phyloP scores from a whole-genome alignment of 2,329 filamentous ascomycete genomes.

The Neonectria coccinea region DNA sequence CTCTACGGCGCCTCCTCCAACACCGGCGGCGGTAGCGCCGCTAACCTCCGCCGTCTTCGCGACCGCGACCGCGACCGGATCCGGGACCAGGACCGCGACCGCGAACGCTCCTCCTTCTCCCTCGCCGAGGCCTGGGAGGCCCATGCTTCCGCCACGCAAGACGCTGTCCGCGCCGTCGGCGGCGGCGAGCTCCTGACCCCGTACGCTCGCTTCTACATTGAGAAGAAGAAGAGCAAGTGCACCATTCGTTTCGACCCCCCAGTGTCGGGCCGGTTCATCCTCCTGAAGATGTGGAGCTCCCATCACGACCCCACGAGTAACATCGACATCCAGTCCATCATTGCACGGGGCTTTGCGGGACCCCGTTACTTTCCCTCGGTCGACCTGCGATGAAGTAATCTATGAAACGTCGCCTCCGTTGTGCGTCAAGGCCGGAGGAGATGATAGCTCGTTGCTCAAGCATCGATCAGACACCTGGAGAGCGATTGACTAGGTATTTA shows the following conservation, averaged over 20 bases:
- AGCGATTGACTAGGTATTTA: not conserved
- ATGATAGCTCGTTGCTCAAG: not conserved
- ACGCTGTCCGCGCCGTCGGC: slow-evolving; percentile 67
- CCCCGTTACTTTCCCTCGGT: slow-evolving; percentile 84
- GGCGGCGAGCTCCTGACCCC: slow-evolving; percentile 74
- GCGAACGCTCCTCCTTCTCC: slow-evolving; percentile 36
- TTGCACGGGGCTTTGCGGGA: slow-evolving; percentile 86
- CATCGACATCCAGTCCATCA: slow-evolving; percentile 90
- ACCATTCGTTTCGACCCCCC: slow-evolving; percentile 88
- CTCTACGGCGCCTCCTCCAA: slow-evolving; percentile 37
- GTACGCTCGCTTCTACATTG: slow-evolving; percentile 86
- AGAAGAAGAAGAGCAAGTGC: slow-evolving; percentile 84
- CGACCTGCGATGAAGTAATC: slow-evolving; percentile 62
- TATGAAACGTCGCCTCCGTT: not conserved
- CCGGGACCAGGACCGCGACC: slow-evolving; percentile 31
- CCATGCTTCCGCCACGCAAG: slow-evolving; percentile 65
- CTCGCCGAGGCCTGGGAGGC: slow-evolving; percentile 58
- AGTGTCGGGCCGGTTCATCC: slow-evolving; percentile 82
- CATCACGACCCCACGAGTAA: slow-evolving; percentile 73
- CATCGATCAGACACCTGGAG: not conserved
- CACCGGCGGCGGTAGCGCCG: slow-evolving; percentile 19
- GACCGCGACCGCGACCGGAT: slow-evolving; percentile 39
- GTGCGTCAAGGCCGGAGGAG: not conserved
- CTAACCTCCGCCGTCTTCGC: slow-evolving; percentile 26
- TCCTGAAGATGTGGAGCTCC: slow-evolving; percentile 92